Evolutionary conservation across 2,329 filamentous ascomycete species (phyloP).

Genomic region (Ophiostoma himal-ulmi): DNA sequence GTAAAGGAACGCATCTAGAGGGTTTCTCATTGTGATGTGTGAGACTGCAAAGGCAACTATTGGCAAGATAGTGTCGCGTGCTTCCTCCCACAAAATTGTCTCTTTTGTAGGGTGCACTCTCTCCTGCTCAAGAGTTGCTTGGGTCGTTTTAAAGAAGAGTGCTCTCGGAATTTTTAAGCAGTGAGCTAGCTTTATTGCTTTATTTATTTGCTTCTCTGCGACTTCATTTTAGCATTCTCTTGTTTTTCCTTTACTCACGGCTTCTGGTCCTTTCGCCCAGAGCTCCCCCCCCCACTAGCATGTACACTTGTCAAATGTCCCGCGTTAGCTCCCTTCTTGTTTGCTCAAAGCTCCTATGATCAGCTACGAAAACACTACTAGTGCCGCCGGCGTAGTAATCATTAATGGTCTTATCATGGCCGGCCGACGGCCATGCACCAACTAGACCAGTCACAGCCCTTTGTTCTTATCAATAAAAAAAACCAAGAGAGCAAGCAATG

Average conservation of each 20-base stretch:
- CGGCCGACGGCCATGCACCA: constrained; percentile 11
- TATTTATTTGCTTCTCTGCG: background rate
- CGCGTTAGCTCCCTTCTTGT: background rate
- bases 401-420: background rate
- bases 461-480: constrained; percentile 7
- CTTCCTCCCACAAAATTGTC: background rate
- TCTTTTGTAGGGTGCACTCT: background rate
- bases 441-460: constrained; percentile 1
- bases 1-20: constrained; percentile 14
- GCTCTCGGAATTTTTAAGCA: background rate
- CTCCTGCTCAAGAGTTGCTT: background rate
- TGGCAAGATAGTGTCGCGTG: background rate
- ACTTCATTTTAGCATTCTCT: background rate
- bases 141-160: background rate
- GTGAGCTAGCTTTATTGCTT: background rate
- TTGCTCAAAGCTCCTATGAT: background rate
- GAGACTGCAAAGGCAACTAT: background rate
- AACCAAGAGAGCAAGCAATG: background rate
- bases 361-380: background rate
- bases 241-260: background rate
- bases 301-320: background rate
- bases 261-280: background rate
- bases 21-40: background rate
- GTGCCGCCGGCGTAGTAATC: background rate
- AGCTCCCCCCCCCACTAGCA: constrained; percentile 3